Base-by-base conservation (phyloP, 805 yeast species). In the Saturnispora kantuleensis region DNA sequence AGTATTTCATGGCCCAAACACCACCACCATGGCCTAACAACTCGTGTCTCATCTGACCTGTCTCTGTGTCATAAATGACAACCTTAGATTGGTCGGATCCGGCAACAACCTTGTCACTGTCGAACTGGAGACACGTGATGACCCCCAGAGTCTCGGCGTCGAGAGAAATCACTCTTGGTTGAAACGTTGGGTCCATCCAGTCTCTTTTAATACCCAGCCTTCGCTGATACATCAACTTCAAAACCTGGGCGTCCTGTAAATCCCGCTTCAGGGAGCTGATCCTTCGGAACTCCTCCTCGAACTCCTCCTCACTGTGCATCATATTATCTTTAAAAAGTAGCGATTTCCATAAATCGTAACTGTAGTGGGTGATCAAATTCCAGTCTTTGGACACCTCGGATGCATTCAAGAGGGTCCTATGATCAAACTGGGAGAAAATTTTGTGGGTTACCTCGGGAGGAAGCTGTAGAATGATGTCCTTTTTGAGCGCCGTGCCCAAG, bases 1-100 rank as follows among this genome's bases (percentile, higher is more conserved):
- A 70, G 58, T 88, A 89, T 63, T 90, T 87, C 59, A 93, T 71
- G 1, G 98, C 97, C 98, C 98, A 93, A 5, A 93, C 98, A 34
- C 98, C 98, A 38, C 98, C 98, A 44, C 84, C 95, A 58, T 93
- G 98, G 7, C 96, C 97, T 36, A 72, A 69, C 37, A 93, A 69
- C 5, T 79, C 78, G 35, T 73, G 68, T 8, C 79, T 56, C 42
- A 81, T 68, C 35, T 67, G 65, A 5, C 97, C 97, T 1, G 84
- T 77, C 29, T 70, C 67, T 1, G 96, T 79, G 51, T 82, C 81
- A 62, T 85, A 87, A 8, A 93, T 79, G 50, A 85, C 80, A 49
- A 93, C 85, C 58, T 77, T 74, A 50, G 76, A 77, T 52, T 87
- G 96, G 55, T 89, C 97, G 1, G 95, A 88, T 29, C 96, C 96